A percentile compares a stretch with the other conserved stretches of the same genome.
Evolutionary conservation across 2,329 filamentous ascomycete genomes (phyloP).

Genomic region (Penicillium sclerotigenum): DNA sequence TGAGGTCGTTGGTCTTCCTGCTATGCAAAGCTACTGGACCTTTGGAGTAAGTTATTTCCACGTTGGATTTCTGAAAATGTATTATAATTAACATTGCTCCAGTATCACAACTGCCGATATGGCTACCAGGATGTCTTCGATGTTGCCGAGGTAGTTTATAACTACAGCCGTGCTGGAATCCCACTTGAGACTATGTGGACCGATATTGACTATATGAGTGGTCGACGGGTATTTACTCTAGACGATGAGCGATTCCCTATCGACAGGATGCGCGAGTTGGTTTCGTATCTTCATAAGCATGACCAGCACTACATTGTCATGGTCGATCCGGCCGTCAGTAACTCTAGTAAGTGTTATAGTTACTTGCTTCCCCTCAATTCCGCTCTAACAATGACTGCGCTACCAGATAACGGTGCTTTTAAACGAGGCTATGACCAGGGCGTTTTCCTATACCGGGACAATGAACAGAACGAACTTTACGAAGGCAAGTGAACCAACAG

Average conservation of each 20-base stretch:
- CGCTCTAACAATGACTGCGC: not conserved
- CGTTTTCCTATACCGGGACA: slow-evolving; percentile 52
- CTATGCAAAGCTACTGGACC: slow-evolving; percentile 64
- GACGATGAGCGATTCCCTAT: slow-evolving; percentile 40
- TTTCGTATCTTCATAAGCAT: slow-evolving; percentile 62
- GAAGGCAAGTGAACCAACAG: slow-evolving; percentile 33
- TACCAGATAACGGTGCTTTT: slow-evolving; percentile 53
- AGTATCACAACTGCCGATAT: slow-evolving; percentile 61
- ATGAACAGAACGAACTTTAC: slow-evolving; percentile 51
- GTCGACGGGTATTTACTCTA: slow-evolving; percentile 40
- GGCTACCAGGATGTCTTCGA: slow-evolving; percentile 55
- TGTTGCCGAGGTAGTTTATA: slow-evolving; percentile 45
- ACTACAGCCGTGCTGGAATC: slow-evolving; percentile 43
- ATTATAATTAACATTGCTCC: not conserved
- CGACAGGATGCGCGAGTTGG: slow-evolving; percentile 59
- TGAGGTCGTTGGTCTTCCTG: slow-evolving; percentile 54
- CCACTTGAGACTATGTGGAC: slow-evolving; percentile 49
- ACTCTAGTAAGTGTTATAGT: slow-evolving; percentile 27
- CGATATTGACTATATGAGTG: slow-evolving; percentile 45
- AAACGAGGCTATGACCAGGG: slow-evolving; percentile 59
- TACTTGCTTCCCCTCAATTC: not conserved
- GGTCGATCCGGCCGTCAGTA: slow-evolving; percentile 60
- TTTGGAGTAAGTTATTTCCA: slow-evolving; percentile 49
- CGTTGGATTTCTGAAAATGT: not conserved
- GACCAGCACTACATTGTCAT: slow-evolving; percentile 73